These are phyloP conservation scores for Trichoderma polysporum DNA, from an alignment of 2,329 filamentous ascomycete genomes.

Conservation along the genomic window DNA sequence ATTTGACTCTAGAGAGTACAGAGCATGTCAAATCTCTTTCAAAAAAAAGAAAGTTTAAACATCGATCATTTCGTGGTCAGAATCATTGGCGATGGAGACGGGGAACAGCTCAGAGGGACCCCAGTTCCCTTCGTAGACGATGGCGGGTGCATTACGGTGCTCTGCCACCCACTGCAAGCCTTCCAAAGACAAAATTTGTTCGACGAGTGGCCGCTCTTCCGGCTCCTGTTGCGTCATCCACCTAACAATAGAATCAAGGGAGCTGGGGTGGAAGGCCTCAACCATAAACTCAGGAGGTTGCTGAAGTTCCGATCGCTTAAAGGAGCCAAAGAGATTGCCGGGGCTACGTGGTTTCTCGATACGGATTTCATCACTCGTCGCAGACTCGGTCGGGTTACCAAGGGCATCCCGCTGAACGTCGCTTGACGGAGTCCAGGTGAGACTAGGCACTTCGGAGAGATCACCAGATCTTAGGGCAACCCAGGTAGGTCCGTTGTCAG, in stretches of 20 bases:
- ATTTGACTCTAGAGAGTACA: not conserved
- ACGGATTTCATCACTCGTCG: slow-evolving; percentile 37
- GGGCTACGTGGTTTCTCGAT: slow-evolving; percentile 35
- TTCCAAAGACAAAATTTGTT: slow-evolving; percentile 69
- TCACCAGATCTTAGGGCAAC: slow-evolving; percentile 85
- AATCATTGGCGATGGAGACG: slow-evolving; percentile 38
- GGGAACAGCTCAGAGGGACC: slow-evolving; percentile 65
- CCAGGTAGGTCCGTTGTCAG: slow-evolving; percentile 91
- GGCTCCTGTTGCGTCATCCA: slow-evolving; percentile 86
- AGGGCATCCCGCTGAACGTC: slow-evolving; percentile 72
- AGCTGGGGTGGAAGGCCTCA: slow-evolving; percentile 67
- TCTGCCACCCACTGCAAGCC: slow-evolving; percentile 78
- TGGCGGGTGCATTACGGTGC: slow-evolving; percentile 82
- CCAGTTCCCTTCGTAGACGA: slow-evolving; percentile 94
- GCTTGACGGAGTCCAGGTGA: slow-evolving; percentile 77
- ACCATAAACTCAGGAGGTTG: slow-evolving; percentile 86
- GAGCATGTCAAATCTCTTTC: not conserved
- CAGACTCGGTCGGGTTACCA: slow-evolving; percentile 44
- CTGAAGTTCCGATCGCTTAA: slow-evolving; percentile 50
- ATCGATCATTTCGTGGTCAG: slow-evolving; percentile 61
- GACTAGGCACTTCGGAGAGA: slow-evolving; percentile 80
- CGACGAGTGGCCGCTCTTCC: slow-evolving; percentile 67
- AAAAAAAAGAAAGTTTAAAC: slow-evolving; percentile 39
- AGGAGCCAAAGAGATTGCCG: slow-evolving; percentile 44
- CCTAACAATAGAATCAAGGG: slow-evolving; percentile 78